Percentiles rank a stretch among this genome's conserved stretches.
Conservation (phyloP, 768 basidiomycete species). For the Suillus sp. region DNA sequence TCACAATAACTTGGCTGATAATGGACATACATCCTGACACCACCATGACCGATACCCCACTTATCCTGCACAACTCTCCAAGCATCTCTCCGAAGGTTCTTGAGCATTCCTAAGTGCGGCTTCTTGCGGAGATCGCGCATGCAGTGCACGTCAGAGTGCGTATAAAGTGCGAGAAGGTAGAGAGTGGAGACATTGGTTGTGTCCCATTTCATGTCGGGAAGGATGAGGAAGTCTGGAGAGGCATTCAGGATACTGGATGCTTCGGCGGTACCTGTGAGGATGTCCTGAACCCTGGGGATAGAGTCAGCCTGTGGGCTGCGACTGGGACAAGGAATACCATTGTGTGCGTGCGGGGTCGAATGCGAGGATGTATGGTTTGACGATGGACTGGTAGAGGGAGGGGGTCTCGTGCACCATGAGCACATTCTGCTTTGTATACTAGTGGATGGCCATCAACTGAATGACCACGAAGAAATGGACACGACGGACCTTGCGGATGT, state of each 20-base stretch:
- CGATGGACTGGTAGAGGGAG: constrained; percentile 66
- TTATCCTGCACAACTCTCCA: constrained; percentile 52
- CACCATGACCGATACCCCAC: constrained; percentile 66
- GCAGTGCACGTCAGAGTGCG: constrained; percentile 61
- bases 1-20: constrained; percentile 96
- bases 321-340: constrained; percentile 53
- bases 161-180: constrained; percentile 82
- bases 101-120: constrained; percentile 67
- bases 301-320: background rate
- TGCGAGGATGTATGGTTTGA: constrained; percentile 75
- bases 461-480: background rate
- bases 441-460: background rate
- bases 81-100: constrained; percentile 61
- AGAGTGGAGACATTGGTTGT: constrained; percentile 67
- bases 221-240: constrained; percentile 66
- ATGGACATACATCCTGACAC: constrained; percentile 82
- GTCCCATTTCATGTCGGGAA: constrained; percentile 99
- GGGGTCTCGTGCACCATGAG: constrained; percentile 85
- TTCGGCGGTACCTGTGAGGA: constrained; percentile 78
- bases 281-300: constrained; percentile 74
- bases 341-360: constrained; percentile 77
- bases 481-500: constrained; percentile 75
- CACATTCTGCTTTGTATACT: constrained; percentile 79
- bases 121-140: constrained; percentile 67
- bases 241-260: constrained; percentile 70